These are phyloP conservation scores for Spizellomyces punctatus DNA, from an alignment of 192 early-diverging fungal genomes.

Conservation along the genomic window DNA sequence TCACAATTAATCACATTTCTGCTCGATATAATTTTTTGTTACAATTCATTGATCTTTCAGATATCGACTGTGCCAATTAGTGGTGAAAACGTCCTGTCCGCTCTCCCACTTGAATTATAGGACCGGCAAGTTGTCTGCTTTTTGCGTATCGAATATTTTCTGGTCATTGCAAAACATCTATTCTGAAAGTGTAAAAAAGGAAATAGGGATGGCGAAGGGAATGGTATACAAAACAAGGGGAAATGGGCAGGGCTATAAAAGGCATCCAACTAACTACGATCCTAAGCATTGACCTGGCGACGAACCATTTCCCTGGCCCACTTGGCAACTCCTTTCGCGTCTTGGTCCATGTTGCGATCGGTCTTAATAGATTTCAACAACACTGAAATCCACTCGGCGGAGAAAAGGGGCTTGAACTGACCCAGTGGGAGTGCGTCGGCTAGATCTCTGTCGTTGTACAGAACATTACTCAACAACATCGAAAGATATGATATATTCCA, in stretches of 20 bases:
- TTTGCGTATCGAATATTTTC: too few relatives aligned
- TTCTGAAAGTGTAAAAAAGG: too few relatives aligned
- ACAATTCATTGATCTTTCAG: too few relatives aligned
- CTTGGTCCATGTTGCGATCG: slow-evolving; percentile 46
- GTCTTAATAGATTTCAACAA: slow-evolving; percentile 81
- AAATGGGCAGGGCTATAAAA: not conserved
- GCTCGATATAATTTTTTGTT: too few relatives aligned
- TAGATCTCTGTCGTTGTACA: slow-evolving; percentile 68
- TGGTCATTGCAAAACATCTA: too few relatives aligned
- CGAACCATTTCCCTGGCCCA: slow-evolving; percentile 50
- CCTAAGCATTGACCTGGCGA: slow-evolving; percentile 34
- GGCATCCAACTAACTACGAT: not conserved
- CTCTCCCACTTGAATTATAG: too few relatives aligned
- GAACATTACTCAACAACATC: not conserved
- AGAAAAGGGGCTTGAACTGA: slow-evolving; percentile 66
- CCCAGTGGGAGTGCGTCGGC: slow-evolving; percentile 86
- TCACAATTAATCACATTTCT: too few relatives aligned
- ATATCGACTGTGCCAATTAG: too few relatives aligned
- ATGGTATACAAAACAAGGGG: not conserved
- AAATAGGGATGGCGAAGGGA: not conserved
- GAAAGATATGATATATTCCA: not conserved
- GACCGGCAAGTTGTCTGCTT: too few relatives aligned
- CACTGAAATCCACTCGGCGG: slow-evolving; percentile 71
- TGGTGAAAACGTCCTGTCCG: too few relatives aligned
- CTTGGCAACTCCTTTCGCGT: slow-evolving; percentile 68